phyloP scores from a whole-genome alignment of 225 moss, liverwort and hornwort genomes.

The Lunularia cruciata region DNA sequence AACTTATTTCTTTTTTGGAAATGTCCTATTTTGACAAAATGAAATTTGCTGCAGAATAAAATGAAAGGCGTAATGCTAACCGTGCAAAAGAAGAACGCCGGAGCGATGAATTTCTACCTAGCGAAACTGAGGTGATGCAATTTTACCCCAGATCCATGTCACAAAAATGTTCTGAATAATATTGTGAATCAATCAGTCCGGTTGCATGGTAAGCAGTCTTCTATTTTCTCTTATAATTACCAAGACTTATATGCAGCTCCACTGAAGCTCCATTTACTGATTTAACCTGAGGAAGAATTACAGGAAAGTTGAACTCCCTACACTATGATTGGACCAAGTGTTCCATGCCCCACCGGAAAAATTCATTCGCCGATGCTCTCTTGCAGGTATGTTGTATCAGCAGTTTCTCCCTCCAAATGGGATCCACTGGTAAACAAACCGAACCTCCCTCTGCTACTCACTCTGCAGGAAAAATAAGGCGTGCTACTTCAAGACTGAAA shows the following conservation, averaged over 20 bases:
- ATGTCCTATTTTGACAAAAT: background rate
- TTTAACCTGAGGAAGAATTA: no score
- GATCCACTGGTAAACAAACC: slow-evolving; percentile 73
- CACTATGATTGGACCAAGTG: no score
- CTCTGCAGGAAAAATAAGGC: no score
- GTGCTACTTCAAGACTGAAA: no score
- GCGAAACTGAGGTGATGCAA: slow-evolving; percentile 62
- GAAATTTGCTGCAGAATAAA: slow-evolving; percentile 65
- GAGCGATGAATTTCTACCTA: slow-evolving; percentile 74
- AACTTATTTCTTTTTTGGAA: no score
- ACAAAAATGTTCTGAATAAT: background rate
- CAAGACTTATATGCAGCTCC: background rate
- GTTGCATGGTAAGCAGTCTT: background rate
- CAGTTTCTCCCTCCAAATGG: slow-evolving; percentile 87
- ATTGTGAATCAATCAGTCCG: background rate
- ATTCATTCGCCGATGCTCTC: background rate
- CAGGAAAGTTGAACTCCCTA: no score
- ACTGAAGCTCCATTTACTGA: background rate
- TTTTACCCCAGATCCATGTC: background rate
- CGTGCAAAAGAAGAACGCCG: slow-evolving; percentile 84
- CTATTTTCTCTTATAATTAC: background rate
- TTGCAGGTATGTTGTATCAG: slow-evolving; percentile 61
- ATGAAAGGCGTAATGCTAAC: slow-evolving; percentile 84
- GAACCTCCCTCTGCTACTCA: no score
- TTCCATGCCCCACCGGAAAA: no score